Percentiles rank a stretch among this genome's conserved stretches.
phyloP scores from a whole-genome alignment of 83 land plant genomes.

The Thuja plicata region DNA sequence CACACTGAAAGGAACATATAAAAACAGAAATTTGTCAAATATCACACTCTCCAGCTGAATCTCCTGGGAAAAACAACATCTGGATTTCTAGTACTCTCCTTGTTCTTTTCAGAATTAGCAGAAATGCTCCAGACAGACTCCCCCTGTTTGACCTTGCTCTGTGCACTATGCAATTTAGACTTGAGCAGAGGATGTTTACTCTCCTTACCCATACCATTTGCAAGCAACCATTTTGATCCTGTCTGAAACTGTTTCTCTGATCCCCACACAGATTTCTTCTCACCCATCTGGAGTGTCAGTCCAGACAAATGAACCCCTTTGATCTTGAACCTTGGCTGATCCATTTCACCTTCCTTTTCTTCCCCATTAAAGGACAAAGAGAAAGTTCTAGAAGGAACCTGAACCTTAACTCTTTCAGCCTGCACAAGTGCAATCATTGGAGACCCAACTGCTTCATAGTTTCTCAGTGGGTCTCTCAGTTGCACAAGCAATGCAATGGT shows the following conservation, averaged over 20 bases:
- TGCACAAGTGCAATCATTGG: constrained; percentile 74
- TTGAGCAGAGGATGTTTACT: not conserved
- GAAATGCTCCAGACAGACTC: not conserved
- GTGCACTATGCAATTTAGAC: not conserved
- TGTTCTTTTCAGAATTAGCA: not conserved
- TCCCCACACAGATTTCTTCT: constrained; percentile 50
- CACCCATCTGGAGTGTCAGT: constrained; percentile 24
- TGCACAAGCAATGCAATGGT: constrained; percentile 58
- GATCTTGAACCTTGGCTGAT: constrained; percentile 47
- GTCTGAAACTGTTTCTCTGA: constrained; percentile 61
- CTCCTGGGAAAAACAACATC: constrained; percentile 1
- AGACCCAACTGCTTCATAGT: constrained; percentile 79
- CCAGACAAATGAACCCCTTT: constrained; percentile 71
- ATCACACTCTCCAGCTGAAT: not conserved
- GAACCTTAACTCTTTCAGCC: constrained; percentile 43
- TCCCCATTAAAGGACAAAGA: not conserved
- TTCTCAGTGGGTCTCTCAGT: constrained; percentile 74
- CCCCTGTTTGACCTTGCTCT: not conserved
- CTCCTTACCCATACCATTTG: constrained; percentile 61
- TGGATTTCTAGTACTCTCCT: not conserved
- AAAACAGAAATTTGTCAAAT: not conserved
- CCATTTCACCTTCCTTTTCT: constrained; percentile 21
- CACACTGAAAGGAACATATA: too few species aligned
- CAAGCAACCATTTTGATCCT: constrained; percentile 77
- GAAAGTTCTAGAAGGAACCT: not conserved